A percentile compares a stretch with the other conserved stretches of the same genome.
Conservation (phyloP, 208 protist genomes). For the Spironucleus salmonicida region DNA sequence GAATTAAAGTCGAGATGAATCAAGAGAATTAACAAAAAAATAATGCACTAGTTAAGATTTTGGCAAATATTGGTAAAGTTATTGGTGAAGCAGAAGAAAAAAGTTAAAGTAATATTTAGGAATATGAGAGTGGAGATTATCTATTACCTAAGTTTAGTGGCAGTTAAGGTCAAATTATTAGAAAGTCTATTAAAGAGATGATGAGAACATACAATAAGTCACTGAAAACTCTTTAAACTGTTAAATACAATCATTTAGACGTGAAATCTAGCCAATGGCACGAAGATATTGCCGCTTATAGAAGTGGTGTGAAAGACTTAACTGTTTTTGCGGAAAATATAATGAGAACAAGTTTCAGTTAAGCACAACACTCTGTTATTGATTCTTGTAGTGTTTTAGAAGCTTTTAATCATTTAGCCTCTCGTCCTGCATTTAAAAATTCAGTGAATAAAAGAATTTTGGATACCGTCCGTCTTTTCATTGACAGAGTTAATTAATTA, state of each 20-base stretch:
- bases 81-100: neutral
- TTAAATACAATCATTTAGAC: slow-evolving; percentile 24
- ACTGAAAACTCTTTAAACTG: neutral
- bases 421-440: neutral
- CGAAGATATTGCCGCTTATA: neutral
- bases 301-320: neutral
- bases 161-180: slow-evolving; percentile 6
- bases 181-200: neutral
- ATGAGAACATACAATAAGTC: neutral
- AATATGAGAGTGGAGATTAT: slow-evolving; percentile 22
- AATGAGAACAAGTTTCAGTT: slow-evolving; percentile 13
- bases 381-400: slow-evolving; percentile 11
- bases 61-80: neutral
- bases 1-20: neutral
- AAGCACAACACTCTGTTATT: neutral
- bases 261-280: slow-evolving; percentile 25
- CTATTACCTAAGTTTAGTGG: slow-evolving; percentile 17
- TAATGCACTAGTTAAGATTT: too few relatives aligned
- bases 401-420: slow-evolving; percentile 21
- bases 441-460: slow-evolving; percentile 8
- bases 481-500: neutral
- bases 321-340: slow-evolving; percentile 23
- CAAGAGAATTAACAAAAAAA: neutral
- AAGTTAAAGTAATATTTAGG: neutral
- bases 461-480: slow-evolving; percentile 10